phyloP scores from a whole-genome alignment of 1,139 yeast genomes.

The Taphrina communis region DNA sequence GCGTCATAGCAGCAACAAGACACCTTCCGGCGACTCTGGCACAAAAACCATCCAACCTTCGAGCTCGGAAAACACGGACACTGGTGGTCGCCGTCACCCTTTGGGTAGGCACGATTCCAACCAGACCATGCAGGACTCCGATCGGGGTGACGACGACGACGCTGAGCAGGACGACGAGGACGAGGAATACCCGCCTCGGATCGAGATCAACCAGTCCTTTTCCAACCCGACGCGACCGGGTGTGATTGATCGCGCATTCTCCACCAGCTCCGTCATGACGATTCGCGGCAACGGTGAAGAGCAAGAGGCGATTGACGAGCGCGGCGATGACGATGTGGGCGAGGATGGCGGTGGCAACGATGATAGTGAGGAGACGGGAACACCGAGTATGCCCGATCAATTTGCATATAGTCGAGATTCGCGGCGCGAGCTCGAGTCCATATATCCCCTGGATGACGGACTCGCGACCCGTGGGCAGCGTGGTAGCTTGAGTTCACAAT shows the following conservation, averaged over 20 bases:
- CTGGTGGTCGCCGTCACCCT: not conserved
- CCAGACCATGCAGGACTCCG: not conserved
- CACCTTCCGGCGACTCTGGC: constrained; percentile 1
- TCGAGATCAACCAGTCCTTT: constrained; percentile 19
- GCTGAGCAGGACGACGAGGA: not conserved
- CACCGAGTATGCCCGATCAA: not conserved
- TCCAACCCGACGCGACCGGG: constrained; percentile 30
- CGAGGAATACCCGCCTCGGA: constrained; percentile 22
- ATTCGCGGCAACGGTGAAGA: not conserved
- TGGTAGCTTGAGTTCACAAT: constrained; percentile 5
- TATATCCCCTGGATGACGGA: not conserved
- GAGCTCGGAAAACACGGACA: not conserved
- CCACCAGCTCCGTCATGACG: constrained; percentile 19
- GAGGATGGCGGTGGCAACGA: not conserved
- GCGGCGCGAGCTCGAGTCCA: not conserved
- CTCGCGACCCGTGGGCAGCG: constrained; percentile 1
- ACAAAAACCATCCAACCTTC: not conserved
- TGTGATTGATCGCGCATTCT: constrained; percentile 10
- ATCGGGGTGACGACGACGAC: not conserved
- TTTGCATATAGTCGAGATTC: not conserved
- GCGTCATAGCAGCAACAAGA: constrained; percentile 4
- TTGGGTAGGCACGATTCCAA: constrained; percentile 1
- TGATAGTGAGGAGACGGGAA: not conserved
- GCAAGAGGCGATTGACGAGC: not conserved
- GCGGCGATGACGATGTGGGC: not conserved